phyloP scores from a whole-genome alignment of 305 asterid genomes.

The Rubia tinctorum region DNA sequence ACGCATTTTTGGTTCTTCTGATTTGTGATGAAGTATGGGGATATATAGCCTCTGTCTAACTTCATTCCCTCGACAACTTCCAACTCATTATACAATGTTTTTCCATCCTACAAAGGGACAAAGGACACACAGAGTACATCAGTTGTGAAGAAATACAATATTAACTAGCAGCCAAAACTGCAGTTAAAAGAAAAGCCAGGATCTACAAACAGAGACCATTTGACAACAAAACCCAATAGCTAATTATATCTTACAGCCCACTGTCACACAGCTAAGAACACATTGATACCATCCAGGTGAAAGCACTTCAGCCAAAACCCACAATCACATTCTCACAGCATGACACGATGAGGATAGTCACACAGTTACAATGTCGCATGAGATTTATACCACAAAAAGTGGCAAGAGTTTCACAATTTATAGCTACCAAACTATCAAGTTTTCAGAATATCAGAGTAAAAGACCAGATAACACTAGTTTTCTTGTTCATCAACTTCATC shows the following conservation, averaged over 20 bases:
- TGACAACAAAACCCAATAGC: too few species aligned
- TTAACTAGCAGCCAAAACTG: background rate
- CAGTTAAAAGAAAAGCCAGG: too few species aligned
- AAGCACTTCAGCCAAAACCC: background rate
- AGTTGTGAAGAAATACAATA: background rate
- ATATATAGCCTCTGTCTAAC: slow-evolving; percentile 54
- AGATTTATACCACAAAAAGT: too few species aligned
- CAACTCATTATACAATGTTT: slow-evolving; percentile 48
- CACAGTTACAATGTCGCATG: too few species aligned
- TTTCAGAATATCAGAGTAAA: too few species aligned
- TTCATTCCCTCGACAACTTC: slow-evolving; percentile 75
- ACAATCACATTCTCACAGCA: background rate
- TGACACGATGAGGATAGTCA: background rate
- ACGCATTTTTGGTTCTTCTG: slow-evolving; percentile 63
- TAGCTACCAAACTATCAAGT: too few species aligned
- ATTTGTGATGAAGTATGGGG: slow-evolving; percentile 57
- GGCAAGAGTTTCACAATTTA: background rate
- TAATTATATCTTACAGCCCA: too few species aligned
- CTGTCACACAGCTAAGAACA: background rate
- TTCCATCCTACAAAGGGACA: slow-evolving; percentile 42
- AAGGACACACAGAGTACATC: background rate
- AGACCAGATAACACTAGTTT: too few species aligned
- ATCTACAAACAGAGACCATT: background rate
- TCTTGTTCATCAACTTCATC: too few species aligned
- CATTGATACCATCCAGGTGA: too few species aligned